A percentile compares a stretch with the other conserved stretches of the same genome.
Evolutionary conservation across 2,329 filamentous ascomycete species (phyloP).

Genomic region (Aspergillus unguis): DNA sequence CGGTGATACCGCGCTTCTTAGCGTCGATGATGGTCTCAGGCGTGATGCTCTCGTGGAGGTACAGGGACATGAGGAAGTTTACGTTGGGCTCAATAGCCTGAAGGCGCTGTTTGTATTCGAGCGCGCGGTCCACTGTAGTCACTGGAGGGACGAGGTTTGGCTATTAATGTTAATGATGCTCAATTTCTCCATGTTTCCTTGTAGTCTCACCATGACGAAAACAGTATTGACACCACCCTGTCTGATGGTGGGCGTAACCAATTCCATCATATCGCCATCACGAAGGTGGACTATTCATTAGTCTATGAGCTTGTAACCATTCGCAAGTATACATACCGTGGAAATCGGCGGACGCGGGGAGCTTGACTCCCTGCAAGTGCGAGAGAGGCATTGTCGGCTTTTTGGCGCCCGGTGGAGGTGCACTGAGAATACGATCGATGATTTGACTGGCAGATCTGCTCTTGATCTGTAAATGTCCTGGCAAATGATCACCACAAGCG

Average conservation of each 20-base stretch:
- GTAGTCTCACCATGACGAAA: conserved; percentile 46
- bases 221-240: conserved; percentile 65
- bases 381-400: conserved; percentile 30
- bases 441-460: too few relatives aligned
- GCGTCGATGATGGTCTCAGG: conserved; percentile 70
- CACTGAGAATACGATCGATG: too few relatives aligned
- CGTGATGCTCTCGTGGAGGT: conserved; percentile 61
- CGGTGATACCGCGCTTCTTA: conserved; percentile 67
- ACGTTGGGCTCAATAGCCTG: conserved; percentile 60
- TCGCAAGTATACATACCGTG: conserved; percentile 42
- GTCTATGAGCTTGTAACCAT: neutral
- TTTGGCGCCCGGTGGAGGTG: neutral
- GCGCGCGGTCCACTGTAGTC: conserved; percentile 59
- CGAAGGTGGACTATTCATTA: conserved; percentile 59
- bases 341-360: conserved; percentile 65
- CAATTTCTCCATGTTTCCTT: neutral
- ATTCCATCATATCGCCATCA: conserved; percentile 61
- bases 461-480: too few relatives aligned
- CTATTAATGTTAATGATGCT: conserved; percentile 35
- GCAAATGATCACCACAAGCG: too few relatives aligned
- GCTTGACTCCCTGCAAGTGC: conserved; percentile 41
- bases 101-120: conserved; percentile 64
- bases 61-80: conserved; percentile 72
- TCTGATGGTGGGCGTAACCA: conserved; percentile 54
- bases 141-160: conserved; percentile 65